Base-by-base conservation (phyloP, 1,284 basidiomycete genomes). In the Laetiporus sulphureus region DNA sequence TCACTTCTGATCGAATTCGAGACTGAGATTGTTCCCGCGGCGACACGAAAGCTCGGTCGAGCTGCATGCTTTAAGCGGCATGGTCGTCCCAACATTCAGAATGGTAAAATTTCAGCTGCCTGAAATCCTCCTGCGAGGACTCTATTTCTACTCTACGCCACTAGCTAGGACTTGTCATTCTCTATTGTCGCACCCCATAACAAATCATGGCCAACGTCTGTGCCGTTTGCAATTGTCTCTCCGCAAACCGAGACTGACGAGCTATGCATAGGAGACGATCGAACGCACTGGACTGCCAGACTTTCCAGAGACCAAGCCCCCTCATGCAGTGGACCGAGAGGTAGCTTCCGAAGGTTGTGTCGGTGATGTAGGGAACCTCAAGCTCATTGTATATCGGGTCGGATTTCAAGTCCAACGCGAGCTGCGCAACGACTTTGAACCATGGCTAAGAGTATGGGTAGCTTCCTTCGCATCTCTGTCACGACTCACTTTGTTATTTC, bases 331-430 rank as follows among this genome's bases (percentile, higher is more conserved):
- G 12, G 41, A 42, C 10, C 41, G 24, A 23, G 41, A 42, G 19
- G 6, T 33, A 3, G 12, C n/a, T 11, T 37, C 41, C 10, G 29
- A 37, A n/a, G 34, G 38, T 11, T n/a, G n/a, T n/a, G n/a, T n/a
- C n/a, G n/a, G n/a, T n/a, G n/a, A n/a, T n/a, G n/a, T n/a, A n/a
- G 41, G 41, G n/a, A 31, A 36, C 13, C 29, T 42, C 15, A 31
- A 19, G 31, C 19, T 38, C 11, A n/a, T 15, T 6, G 20, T 38
- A 22, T 42, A 38, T 20, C 35, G 41, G 11, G 41, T 42, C 11
- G 41, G 41, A 18, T 42, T 37, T 12, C 35, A 42, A 13, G 23
- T 42, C 11, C 36, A 38, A n/a, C 27, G 41, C 10, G 41, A 42
- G 12, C n/a, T 38, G 12, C 41, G 41, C 21, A 42, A 42, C 30